These are phyloP conservation scores for Chrysoporthe puriensis DNA, from an alignment of 2,329 filamentous ascomycete species.

Conservation along the genomic window DNA sequence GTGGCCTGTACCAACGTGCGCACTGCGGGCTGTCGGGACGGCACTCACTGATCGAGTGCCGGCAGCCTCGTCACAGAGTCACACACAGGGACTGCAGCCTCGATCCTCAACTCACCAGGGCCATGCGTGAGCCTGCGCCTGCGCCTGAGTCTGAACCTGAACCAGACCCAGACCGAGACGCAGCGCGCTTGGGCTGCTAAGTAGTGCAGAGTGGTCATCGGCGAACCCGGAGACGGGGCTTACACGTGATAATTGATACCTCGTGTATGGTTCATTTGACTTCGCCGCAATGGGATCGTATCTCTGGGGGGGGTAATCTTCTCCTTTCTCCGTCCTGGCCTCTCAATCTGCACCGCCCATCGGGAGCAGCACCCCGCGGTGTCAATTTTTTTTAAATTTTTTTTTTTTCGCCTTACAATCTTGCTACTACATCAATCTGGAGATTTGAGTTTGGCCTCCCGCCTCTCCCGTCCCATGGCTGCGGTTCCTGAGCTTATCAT, in stretches of 20 bases:
- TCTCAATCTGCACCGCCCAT: neutral
- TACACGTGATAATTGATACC: neutral
- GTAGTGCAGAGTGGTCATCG: neutral
- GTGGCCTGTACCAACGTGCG: too few relatives aligned
- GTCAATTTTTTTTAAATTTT: too few relatives aligned
- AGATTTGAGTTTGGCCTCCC: neutral
- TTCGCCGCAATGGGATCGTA: neutral
- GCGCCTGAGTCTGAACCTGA: neutral
- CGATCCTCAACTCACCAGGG: too few relatives aligned
- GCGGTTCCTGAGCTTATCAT: neutral
- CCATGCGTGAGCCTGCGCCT: too few relatives aligned
- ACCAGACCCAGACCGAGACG: neutral
- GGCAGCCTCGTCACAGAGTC: neutral
- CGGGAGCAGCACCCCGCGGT: neutral
- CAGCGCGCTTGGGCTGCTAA: neutral
- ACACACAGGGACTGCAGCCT: neutral
- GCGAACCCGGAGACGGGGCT: conserved; percentile 1
- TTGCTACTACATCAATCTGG: neutral
- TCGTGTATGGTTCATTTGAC: conserved; percentile 5
- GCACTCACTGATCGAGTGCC: neutral
- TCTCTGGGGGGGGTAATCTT: neutral
- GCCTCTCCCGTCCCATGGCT: neutral
- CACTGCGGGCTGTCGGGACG: neutral
- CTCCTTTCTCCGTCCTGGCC: neutral
- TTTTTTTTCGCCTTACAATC: neutral